phyloP scores from a whole-genome alignment of 345 rosid genomes.

The Rhodomyrtus tomentosa region DNA sequence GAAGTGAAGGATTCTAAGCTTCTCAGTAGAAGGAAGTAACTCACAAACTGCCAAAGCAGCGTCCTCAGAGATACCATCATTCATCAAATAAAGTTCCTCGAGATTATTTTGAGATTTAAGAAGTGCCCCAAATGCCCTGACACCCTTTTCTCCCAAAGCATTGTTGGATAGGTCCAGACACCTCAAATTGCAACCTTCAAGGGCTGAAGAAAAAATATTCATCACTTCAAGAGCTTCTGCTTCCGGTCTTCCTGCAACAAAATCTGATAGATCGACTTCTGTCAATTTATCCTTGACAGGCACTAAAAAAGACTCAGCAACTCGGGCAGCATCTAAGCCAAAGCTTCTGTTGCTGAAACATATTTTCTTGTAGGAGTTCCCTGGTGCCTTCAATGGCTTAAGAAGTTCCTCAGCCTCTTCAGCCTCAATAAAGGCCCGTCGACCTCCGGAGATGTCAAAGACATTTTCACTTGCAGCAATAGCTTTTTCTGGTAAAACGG shows the following conservation, averaged over 20 bases:
- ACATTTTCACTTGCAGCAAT: slow-evolving; percentile 13
- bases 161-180: slow-evolving; percentile 76
- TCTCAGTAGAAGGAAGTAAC: slow-evolving; percentile 63
- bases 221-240: slow-evolving; percentile 79
- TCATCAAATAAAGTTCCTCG: slow-evolving; percentile 79
- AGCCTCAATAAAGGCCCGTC: slow-evolving; percentile 67
- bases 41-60: slow-evolving; percentile 80
- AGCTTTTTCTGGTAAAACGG: slow-evolving; percentile 2
- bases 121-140: slow-evolving; percentile 68
- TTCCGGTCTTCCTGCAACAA: slow-evolving; percentile 83
- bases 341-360: slow-evolving; percentile 85
- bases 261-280: slow-evolving; percentile 80
- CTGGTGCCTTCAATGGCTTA: slow-evolving; percentile 40
- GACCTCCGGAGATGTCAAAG: slow-evolving; percentile 74
- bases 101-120: slow-evolving; percentile 55
- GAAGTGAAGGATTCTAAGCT: slow-evolving; percentile 70
- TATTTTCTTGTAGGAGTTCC: slow-evolving; percentile 45
- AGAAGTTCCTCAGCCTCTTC: slow-evolving; percentile 61
- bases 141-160: slow-evolving; percentile 94
- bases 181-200: slow-evolving; percentile 59
- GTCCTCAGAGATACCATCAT: slow-evolving; percentile 86
- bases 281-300: slow-evolving; percentile 63
- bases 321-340: slow-evolving; percentile 66
- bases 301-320: slow-evolving; percentile 49
- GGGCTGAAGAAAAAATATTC: slow-evolving; percentile 57